Base-by-base conservation (phyloP, 148 eudicot species). In the Fagopyrum esculentum region DNA sequence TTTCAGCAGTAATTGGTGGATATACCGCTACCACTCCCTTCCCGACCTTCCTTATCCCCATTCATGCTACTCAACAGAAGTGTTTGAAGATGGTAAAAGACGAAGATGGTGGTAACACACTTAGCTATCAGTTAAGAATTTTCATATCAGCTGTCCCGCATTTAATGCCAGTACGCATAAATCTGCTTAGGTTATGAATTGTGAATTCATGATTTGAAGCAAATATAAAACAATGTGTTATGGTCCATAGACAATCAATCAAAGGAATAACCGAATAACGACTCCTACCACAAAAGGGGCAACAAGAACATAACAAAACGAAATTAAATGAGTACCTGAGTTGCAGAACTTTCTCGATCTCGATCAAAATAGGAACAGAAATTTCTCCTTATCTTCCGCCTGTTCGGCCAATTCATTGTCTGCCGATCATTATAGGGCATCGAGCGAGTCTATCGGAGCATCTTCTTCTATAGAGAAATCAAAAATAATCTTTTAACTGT, bases 101-200 rank as follows among this genome's bases (percentile, higher is more conserved):
- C 40, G 40, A 35, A 35, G 40, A 35, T 35, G 3, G 40, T 35
- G 40, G 40, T 35, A 35, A 35, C 40, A 35, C 2, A 35, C 40
- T 35, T 2, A 35, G 40, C 40, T 35, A 35, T 35, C 40, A 35
- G 40, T 35, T 35, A 1, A 35, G 40, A 35, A 35, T 35, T 35
- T 97, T 91, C 80, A 94, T 88, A 9, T 71, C 98, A 93, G 86
- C 97, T 91, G 91, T 81, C 78, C 96, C 91, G 78, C 97, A 90
- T 44, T 84, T 85, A 83, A 94, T 90, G 64, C 97, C 91, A 75
- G 87, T 85, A 96, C 97, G 90, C 59, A 82, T 82, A n/a, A 96
- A 96, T 64, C 83, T 84, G 81, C 91, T 88, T 9, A 95, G 30
- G 19, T 68, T 68, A 29, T 35, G 16, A 66, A 47, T 17, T 15